Base-by-base conservation (phyloP, 495 filamentous ascomycete species). In the Penicillium bovifimosum region DNA sequence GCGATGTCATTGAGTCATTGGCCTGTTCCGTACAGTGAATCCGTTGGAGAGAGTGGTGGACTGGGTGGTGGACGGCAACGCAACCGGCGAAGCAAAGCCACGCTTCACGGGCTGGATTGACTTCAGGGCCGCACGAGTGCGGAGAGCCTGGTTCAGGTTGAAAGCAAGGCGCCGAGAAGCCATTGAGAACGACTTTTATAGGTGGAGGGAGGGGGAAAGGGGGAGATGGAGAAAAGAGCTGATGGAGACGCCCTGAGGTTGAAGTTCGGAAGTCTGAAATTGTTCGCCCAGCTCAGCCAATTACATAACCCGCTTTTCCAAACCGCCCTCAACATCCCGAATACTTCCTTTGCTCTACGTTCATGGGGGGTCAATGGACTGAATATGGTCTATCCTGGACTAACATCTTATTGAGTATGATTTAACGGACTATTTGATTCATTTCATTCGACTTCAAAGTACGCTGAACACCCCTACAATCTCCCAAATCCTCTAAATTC, bases 41-140 rank as follows among this genome's bases (percentile, higher is more conserved):
- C 93, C 93, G 80, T 97, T 98, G 72, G 85, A 88, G 66, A 99
- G 79, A 26, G 93, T 99, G 31, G 93, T 99, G 62, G 85, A 90
- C 79, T 96, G 84, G 56, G 91, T 96, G 75, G 86, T 91, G 71
- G 81, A 73, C 62, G 83, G 77, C 76, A 83, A 70, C 67, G 72
- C 67, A 61, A 92, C 83, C 41, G 90, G 90, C 43, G 91, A 90
- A 62, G 91, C 90, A 62, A 96, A 87, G 63, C 86, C 86, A 79
- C 91, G 83, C 68, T 78, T 83, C 65, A 89, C 75, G 56, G 86
- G 82, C 68, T 83, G 78, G 62, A 88, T 74, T 58, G 85, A 76
- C 64, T 84, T 80, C 68, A 90, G 76, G 66, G 85, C 86, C 67
- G 86, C 80, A 68, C 86, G 87, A 76, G 73, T 86, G 75, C 88